Evolutionary conservation across 495 filamentous ascomycete genomes (phyloP), one percentile per base, ranked within the genome.

Genomic region (Penicillium cataractarum): DNA sequence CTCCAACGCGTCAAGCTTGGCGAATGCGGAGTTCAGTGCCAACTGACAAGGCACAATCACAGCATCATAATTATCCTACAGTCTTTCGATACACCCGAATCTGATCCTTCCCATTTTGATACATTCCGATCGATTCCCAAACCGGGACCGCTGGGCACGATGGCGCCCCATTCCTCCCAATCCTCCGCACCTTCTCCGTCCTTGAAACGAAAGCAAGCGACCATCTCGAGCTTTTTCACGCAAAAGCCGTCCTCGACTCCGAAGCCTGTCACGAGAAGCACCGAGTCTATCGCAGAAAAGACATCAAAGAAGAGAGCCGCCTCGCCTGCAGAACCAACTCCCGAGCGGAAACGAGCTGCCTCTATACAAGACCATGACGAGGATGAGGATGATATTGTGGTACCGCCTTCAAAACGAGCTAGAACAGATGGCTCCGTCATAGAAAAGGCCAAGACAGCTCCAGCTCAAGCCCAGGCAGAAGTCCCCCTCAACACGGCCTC

Each of bases 201-300:
- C 17, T 26, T 74, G 49, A 80, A 77, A 62, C 73, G 71, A 88
- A 92, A 89, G 68, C 92, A 97, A 71, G 84, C 89, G 60, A 90
- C 90, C 6, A 88, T 97, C 54, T 92, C 92, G 1, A 93, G 85
- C 72, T 97, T 97, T 78, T 97, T 97, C 73, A 85, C 85, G 4
- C 86, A 84, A 27, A 90, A 85, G 68, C 78, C 89, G 7, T 62
- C 66, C 26, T 61, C 68, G 33, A 44, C 65, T 5, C 63, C 72
- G 46, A 58, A 49, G 61, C 35, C 51, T 13, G 24, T 62, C n/a
- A 60, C 61, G 6, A 60, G 68, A 21, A 63, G 60, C 19, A 29
- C 48, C 55, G 57, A 56, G 58, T n/a, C 52, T 12, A 55, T 48
- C 37, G 32, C 57, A 33, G 51, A 63, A 29, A 66, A 33, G 12